Percentiles rank a stretch among this genome's conserved stretches.
Conservation (phyloP, 2,329 filamentous ascomycete genomes). For the Alternaria brassicae region DNA sequence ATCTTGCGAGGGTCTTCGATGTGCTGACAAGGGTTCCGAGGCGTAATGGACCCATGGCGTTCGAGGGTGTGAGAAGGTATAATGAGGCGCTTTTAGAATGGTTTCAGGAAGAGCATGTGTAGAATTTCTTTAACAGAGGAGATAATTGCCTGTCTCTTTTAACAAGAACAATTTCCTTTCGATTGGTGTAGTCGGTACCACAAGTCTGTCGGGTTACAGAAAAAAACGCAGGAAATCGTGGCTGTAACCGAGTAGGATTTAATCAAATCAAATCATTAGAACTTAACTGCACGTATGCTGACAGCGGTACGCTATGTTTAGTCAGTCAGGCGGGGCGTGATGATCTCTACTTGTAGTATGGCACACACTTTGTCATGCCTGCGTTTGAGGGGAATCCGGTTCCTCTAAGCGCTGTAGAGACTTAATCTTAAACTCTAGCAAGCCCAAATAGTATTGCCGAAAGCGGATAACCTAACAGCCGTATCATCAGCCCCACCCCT, state of each 20-base stretch:
- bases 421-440: too few relatives aligned
- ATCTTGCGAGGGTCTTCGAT: constrained; percentile 18
- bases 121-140: background rate
- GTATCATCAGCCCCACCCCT: too few relatives aligned
- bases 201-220: background rate
- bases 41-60: constrained; percentile 15
- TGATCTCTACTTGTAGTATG: background rate
- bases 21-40: too few relatives aligned
- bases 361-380: background rate
- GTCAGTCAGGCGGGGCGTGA: background rate
- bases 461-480: background rate
- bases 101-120: background rate
- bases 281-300: background rate
- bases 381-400: background rate
- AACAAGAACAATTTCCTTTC: background rate
- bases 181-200: background rate
- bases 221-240: background rate
- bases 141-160: background rate
- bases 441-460: too few relatives aligned
- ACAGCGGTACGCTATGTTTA: too few relatives aligned
- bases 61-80: constrained; percentile 8
- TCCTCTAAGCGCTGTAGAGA: background rate
- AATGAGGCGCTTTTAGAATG: constrained; percentile 18
- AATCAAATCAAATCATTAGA: background rate
- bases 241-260: background rate